Base-by-base conservation (phyloP, 2,329 filamentous ascomycete species). In the Aspergillus tanneri region DNA sequence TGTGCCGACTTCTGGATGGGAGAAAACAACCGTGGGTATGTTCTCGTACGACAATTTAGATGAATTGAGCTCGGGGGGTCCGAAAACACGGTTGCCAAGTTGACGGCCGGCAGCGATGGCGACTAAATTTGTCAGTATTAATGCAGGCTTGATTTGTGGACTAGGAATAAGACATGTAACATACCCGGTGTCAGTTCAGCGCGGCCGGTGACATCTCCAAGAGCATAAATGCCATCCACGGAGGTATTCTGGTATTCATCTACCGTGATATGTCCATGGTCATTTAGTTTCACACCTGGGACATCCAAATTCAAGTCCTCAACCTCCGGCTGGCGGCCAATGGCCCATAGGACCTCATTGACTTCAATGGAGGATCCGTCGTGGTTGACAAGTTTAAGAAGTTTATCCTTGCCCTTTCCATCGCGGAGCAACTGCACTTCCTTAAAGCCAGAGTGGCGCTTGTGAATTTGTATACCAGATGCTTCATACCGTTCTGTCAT, bases 21-120 rank as follows among this genome's bases (percentile, higher is more conserved):
- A 66, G 59, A 79, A 78, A 40, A 79, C 71, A n/a, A 78, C 76
- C 1, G 76, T 76, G 7, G 76, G 76, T 49, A 79, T 74, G 57
- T 75, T 72, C n/a, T 72, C 69, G 58, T 79, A 78, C 18, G 71
- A 68, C 23, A 78, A 66, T 46, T 73, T 71, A 39, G 73, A 64
- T 21, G 65, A 60, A 43, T 73, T 71, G 43, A 74, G 59, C 47
- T 76, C 68, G 3, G 69, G 59, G 3, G 72, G 70, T 2, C 76
- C 76, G 51, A 79, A 79, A 24, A 79, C 65, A 27, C 76, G 75
- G 60, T 71, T 77, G 24, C 72, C 69, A 3, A 78, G 72, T 49
- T 74, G 72, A 22, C 76, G 72, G 40, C 76, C 76, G 34, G 76
- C 75, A 32, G 76, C 76, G 53, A 79, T 78, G 22, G 76, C 76